Percentiles rank a stretch among this genome's conserved stretches.
phyloP scores from a whole-genome alignment of 768 basidiomycete species.

The Dacryopinax primogenitus region DNA sequence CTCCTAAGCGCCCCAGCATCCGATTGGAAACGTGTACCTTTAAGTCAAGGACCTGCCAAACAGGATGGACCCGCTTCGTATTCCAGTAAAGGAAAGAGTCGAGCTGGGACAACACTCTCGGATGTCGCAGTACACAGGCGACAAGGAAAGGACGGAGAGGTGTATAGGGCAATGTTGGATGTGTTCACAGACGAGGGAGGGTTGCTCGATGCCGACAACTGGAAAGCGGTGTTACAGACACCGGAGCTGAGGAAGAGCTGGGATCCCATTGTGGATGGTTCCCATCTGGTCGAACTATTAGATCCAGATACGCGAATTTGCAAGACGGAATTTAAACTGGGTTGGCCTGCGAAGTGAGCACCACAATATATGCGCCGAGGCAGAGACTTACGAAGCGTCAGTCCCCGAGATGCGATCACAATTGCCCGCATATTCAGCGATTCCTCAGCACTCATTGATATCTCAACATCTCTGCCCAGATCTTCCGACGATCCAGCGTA shows the following conservation, averaged over 20 bases:
- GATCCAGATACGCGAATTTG: constrained; percentile 74
- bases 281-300: constrained; percentile 70
- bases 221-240: constrained; percentile 69
- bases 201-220: constrained; percentile 51
- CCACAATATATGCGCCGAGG: neutral
- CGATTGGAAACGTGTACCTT: constrained; percentile 61
- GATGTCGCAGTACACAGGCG: constrained; percentile 73
- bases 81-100: constrained; percentile 50
- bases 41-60: constrained; percentile 26
- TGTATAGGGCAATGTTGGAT: constrained; percentile 74
- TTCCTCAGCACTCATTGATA: constrained; percentile 68
- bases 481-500: constrained; percentile 84
- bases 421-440: constrained; percentile 80
- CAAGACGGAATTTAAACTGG: constrained; percentile 82
- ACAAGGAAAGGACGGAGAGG: constrained; percentile 53
- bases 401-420: constrained; percentile 86
- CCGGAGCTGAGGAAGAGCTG: constrained; percentile 81
- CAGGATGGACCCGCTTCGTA: constrained; percentile 15
- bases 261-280: constrained; percentile 86
- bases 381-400: constrained; percentile 24
- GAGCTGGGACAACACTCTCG: constrained; percentile 44
- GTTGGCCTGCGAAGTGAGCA: constrained; percentile 92
- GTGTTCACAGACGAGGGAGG: constrained; percentile 53
- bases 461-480: constrained; percentile 86
- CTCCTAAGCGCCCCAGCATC: constrained; percentile 59